Conservation (phyloP, 2,329 filamentous ascomycete species). For the Coniella vitis region DNA sequence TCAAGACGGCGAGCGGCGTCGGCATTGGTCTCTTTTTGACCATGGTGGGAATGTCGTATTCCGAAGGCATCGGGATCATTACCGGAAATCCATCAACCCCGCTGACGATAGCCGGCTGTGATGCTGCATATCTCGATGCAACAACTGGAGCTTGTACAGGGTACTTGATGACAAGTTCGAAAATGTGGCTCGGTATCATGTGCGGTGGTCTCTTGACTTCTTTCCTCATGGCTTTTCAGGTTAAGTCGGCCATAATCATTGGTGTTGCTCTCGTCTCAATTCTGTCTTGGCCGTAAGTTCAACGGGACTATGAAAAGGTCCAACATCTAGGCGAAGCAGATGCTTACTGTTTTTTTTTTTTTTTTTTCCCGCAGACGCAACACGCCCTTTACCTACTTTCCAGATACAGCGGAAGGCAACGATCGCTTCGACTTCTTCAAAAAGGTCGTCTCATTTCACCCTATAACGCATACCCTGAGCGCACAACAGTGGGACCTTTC, state of each 20-base stretch:
- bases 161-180: slow-evolving; percentile 67
- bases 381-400: slow-evolving; percentile 68
- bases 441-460: slow-evolving; percentile 64
- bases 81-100: slow-evolving; percentile 66
- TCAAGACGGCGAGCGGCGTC: slow-evolving; percentile 60
- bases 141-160: slow-evolving; percentile 44
- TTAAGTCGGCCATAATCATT: slow-evolving; percentile 69
- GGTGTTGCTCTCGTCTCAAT: slow-evolving; percentile 67
- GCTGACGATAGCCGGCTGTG: slow-evolving; percentile 70
- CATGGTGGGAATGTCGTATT: slow-evolving; percentile 64
- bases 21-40: slow-evolving; percentile 60
- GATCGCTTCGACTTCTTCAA: slow-evolving; percentile 65
- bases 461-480: slow-evolving; percentile 55
- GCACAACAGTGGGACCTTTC: slow-evolving; percentile 60
- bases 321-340: slow-evolving; percentile 5
- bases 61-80: slow-evolving; percentile 74
- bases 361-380: slow-evolving; percentile 51
- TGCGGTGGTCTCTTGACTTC: slow-evolving; percentile 73
- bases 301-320: neutral
- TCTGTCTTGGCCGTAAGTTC: slow-evolving; percentile 63
- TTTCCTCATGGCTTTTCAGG: slow-evolving; percentile 70
- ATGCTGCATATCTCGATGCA: slow-evolving; percentile 42
- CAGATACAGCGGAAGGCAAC: slow-evolving; percentile 57
- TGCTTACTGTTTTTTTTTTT: slow-evolving; percentile 11
- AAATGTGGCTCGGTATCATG: slow-evolving; percentile 82